Evolutionary conservation across 225 moss, liverwort and hornwort species (phyloP).

Genomic region (Physcomitrellopsis africana): DNA sequence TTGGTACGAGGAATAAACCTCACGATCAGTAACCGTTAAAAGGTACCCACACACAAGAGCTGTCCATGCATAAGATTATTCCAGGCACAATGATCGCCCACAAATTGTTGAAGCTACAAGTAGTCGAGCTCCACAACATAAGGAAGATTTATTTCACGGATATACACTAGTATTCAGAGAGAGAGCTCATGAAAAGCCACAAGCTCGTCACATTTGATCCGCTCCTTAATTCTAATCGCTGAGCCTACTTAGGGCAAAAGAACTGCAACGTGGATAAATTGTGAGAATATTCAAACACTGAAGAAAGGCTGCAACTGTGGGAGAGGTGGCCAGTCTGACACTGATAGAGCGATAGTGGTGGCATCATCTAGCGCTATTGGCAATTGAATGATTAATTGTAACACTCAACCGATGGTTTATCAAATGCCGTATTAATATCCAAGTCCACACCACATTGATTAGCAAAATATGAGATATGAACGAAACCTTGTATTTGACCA

Average conservation of each 20-base stretch:
- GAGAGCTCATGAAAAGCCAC: background rate
- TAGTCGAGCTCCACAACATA: background rate
- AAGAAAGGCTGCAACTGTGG: conserved; percentile 13
- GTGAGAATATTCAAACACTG: background rate
- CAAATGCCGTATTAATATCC: background rate
- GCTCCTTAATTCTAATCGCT: background rate
- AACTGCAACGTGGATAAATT: background rate
- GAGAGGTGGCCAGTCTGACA: background rate
- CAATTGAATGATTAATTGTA: background rate
- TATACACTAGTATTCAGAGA: background rate
- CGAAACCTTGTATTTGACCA: background rate
- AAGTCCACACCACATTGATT: conserved; percentile 13
- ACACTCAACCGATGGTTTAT: background rate
- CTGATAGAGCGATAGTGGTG: background rate
- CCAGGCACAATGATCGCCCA: background rate
- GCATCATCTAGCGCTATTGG: background rate
- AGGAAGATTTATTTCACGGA: background rate
- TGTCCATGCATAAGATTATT: background rate
- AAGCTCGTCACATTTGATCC: conserved; percentile 20
- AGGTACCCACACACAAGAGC: conserved; percentile 5
- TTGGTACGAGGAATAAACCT: background rate
- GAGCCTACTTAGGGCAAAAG: background rate
- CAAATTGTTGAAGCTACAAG: conserved; percentile 2
- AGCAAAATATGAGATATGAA: conserved; percentile 11
- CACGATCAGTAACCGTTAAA: background rate